Evolutionary conservation across 192 early-diverging fungal genomes (phyloP).

Genomic region (Phlyctochytrium planicorne): DNA sequence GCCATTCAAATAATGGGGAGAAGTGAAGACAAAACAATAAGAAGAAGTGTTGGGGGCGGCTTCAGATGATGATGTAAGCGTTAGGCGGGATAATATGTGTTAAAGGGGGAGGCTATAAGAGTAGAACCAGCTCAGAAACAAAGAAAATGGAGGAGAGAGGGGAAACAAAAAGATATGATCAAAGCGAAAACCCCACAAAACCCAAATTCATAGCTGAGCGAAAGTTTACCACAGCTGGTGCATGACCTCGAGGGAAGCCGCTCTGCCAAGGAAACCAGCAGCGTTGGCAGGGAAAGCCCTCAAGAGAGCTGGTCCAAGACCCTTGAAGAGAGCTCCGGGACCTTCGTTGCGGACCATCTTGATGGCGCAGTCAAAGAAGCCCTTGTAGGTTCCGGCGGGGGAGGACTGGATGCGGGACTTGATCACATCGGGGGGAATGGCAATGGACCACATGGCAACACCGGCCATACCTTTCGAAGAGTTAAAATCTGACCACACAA

Average conservation of each 20-base stretch:
- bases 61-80: too few species aligned
- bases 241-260: constrained; percentile 44
- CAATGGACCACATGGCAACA: constrained; percentile 97
- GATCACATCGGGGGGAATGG: constrained; percentile 87
- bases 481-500: constrained; percentile 11
- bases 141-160: too few species aligned
- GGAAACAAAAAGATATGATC: too few species aligned
- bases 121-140: too few species aligned
- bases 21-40: too few species aligned
- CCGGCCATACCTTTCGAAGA: constrained; percentile 76
- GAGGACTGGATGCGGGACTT: constrained; percentile 87
- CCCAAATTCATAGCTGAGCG: too few species aligned
- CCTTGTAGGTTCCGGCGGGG: constrained; percentile 85
- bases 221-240: constrained; percentile 52
- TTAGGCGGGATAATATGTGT: too few species aligned
- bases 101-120: too few species aligned
- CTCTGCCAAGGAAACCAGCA: constrained; percentile 54
- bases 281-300: constrained; percentile 77
- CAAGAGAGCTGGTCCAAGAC: constrained; percentile 85
- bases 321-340: constrained; percentile 74
- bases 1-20: too few species aligned
- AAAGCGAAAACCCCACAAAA: too few species aligned
- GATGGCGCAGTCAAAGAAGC: constrained; percentile 61
- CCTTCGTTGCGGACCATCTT: constrained; percentile 84
- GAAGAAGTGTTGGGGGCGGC: too few species aligned